Conservation (phyloP, 345 rosid genomes). For the Odontarrhena argentea region DNA sequence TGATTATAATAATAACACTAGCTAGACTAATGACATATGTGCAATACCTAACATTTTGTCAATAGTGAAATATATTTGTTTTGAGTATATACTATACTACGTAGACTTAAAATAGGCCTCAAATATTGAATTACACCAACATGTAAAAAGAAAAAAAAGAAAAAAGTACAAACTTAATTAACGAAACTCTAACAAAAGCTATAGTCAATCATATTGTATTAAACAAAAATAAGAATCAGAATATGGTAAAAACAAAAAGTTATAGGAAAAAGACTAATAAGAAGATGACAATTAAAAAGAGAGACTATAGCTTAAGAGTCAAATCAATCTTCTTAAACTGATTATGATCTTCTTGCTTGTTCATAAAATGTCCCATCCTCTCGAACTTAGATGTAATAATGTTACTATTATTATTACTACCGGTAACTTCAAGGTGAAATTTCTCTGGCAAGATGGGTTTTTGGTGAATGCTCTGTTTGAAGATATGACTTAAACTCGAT, state of each 20-base stretch:
- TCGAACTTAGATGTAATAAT: constrained; percentile 50
- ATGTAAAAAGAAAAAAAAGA: not conserved
- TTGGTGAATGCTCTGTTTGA: constrained; percentile 47
- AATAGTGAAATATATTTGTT: constrained; percentile 2
- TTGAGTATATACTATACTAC: constrained; percentile 10
- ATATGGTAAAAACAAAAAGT: constrained; percentile 10
- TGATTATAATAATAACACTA: not conserved
- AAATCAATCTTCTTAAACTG: constrained; percentile 78
- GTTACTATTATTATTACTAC: constrained; percentile 28
- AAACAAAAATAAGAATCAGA: constrained; percentile 22
- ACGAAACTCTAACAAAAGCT: constrained; percentile 23
- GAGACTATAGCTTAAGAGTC: constrained; percentile 84
- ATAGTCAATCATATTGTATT: constrained; percentile 28
- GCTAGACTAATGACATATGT: not conserved
- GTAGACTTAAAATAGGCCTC: constrained; percentile 22
- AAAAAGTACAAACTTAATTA: constrained; percentile 24
- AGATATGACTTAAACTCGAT: constrained; percentile 48
- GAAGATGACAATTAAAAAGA: constrained; percentile 12
- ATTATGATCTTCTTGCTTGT: constrained; percentile 49
- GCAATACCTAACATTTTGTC: constrained; percentile 21
- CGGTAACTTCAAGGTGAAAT: constrained; percentile 42
- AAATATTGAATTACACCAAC: constrained; percentile 19
- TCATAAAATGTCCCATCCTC: constrained; percentile 48
- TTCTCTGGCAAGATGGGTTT: constrained; percentile 48
- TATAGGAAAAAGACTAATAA: not conserved